Conservation (phyloP, 148 eudicot genomes). For the Spergularia bocconei region DNA sequence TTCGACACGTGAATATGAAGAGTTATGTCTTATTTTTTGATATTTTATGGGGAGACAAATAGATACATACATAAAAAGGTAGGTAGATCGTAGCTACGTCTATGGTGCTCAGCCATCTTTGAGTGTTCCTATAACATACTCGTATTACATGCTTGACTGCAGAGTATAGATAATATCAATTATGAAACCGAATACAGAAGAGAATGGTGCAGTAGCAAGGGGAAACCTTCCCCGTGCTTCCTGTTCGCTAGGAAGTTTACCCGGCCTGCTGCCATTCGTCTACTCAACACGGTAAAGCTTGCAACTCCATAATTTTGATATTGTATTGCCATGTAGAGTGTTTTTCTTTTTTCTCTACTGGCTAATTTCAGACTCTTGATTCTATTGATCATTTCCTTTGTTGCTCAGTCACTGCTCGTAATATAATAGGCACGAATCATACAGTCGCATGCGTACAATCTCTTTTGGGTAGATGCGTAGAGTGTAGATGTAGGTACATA, state of each 20-base stretch:
- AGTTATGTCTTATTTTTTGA: no score
- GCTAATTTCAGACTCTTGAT: no score
- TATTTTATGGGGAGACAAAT: no score
- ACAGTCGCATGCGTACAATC: no score
- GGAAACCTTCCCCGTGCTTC: slow-evolving; percentile 77
- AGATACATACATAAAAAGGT: background rate
- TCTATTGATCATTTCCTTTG: no score
- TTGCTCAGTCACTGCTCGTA: no score
- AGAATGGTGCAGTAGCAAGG: slow-evolving; percentile 95
- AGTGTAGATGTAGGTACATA: no score
- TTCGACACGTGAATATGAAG: no score
- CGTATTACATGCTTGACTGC: slow-evolving; percentile 19
- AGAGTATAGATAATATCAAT: slow-evolving; percentile 76
- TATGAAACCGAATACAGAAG: slow-evolving; percentile 81
- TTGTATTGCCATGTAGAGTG: no score
- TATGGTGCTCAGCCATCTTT: background rate
- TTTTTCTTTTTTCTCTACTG: no score
- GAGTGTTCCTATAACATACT: background rate
- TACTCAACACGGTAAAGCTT: slow-evolving; percentile 60
- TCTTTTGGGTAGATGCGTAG: no score
- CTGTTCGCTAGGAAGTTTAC: slow-evolving; percentile 91
- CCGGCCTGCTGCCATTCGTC: slow-evolving; percentile 76
- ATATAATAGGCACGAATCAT: no score
- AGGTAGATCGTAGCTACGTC: background rate
- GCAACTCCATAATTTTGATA: background rate